These are phyloP conservation scores for Thozetella sp. DNA, from an alignment of 495 filamentous ascomycete genomes.

Conservation along the genomic window DNA sequence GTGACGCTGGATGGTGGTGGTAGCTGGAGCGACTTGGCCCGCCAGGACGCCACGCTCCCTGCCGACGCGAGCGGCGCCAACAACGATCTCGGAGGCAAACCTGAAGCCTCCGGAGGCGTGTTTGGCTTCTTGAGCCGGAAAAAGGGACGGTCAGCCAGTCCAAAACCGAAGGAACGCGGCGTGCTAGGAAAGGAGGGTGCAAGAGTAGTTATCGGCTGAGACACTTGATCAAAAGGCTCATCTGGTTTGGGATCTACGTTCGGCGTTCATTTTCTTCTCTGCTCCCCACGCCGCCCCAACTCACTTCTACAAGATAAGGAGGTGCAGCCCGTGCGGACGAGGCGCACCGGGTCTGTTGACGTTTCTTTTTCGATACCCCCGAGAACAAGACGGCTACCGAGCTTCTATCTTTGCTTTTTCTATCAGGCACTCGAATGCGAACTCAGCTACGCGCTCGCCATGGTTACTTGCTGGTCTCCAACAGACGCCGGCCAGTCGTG, in stretches of 20 bases:
- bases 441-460: no score
- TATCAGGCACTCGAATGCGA: no score
- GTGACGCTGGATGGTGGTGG: slow-evolving; percentile 87
- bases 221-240: neutral
- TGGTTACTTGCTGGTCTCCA: no score
- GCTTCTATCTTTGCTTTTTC: neutral
- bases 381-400: neutral
- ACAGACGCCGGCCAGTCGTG: no score
- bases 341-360: neutral
- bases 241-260: neutral
- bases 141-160: slow-evolving; percentile 87
- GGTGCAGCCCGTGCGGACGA: neutral
- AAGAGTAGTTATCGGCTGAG: slow-evolving; percentile 64
- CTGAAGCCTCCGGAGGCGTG: slow-evolving; percentile 65
- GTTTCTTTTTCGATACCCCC: slow-evolving; percentile 1
- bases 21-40: slow-evolving; percentile 86
- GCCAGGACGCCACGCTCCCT: slow-evolving; percentile 77
- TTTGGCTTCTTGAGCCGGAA: slow-evolving; percentile 86
- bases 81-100: slow-evolving; percentile 36
- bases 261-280: neutral
- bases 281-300: neutral
- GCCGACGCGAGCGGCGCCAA: slow-evolving; percentile 59
- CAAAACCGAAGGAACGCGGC: slow-evolving; percentile 90
- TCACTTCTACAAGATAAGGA: neutral
- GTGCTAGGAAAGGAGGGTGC: slow-evolving; percentile 96